A percentile compares a stretch with the other conserved stretches of the same genome.
Evolutionary conservation across 2,329 filamentous ascomycete genomes (phyloP).

Genomic region (Gnomoniopsis smithogilvyi): DNA sequence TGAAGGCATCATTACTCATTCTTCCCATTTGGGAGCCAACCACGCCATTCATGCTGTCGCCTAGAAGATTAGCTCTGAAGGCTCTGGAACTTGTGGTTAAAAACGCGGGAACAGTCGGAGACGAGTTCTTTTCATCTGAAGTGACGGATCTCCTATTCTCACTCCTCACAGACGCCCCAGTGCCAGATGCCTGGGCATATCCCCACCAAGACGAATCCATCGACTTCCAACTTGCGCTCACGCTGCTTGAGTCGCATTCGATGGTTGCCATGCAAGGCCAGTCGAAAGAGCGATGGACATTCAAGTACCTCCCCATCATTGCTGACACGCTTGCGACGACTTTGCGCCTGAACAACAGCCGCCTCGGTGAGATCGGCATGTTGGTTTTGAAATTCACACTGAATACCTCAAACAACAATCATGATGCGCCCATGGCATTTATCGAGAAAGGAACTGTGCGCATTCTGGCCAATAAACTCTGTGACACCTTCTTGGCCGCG

Average conservation of each 20-base stretch:
- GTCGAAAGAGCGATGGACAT: slow-evolving; percentile 42
- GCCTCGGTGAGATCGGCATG: slow-evolving; percentile 38
- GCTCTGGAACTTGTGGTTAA: slow-evolving; percentile 57
- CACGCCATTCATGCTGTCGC: slow-evolving; percentile 51
- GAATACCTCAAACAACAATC: slow-evolving; percentile 82
- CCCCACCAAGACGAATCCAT: slow-evolving; percentile 30
- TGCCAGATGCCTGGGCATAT: slow-evolving; percentile 34
- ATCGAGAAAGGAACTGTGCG: slow-evolving; percentile 55
- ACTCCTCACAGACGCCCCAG: slow-evolving; percentile 35
- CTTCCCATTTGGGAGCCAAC: slow-evolving; percentile 59
- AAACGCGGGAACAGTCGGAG: slow-evolving; percentile 46
- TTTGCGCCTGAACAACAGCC: slow-evolving; percentile 30
- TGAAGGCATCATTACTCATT: slow-evolving; percentile 51
- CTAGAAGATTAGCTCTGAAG: slow-evolving; percentile 61
- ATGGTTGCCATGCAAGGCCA: slow-evolving; percentile 43
- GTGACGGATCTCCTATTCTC: slow-evolving; percentile 47
- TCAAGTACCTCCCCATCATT: slow-evolving; percentile 48
- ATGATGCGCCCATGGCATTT: slow-evolving; percentile 66
- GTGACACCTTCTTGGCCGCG: slow-evolving; percentile 47
- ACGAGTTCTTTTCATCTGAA: slow-evolving; percentile 45
- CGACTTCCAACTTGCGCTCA: slow-evolving; percentile 43
- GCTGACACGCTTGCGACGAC: slow-evolving; percentile 43
- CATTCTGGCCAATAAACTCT: slow-evolving; percentile 46
- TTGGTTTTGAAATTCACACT: slow-evolving; percentile 69
- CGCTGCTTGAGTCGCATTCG: slow-evolving; percentile 52